Evolutionary conservation across 345 rosid genomes (phyloP).

Genomic region (Chamaenerion angustifolium): DNA sequence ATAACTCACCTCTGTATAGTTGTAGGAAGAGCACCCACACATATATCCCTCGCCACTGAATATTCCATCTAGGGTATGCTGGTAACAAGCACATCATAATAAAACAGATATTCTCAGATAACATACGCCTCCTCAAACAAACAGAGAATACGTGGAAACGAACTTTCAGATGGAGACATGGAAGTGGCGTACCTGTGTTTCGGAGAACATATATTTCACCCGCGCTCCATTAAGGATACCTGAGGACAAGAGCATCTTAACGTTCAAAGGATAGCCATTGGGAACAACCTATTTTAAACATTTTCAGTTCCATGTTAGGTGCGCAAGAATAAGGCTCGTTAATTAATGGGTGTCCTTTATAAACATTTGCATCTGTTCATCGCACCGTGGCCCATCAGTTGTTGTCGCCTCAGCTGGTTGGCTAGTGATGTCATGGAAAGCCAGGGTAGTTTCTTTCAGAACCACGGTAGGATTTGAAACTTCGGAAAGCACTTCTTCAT

Average conservation of each 20-base stretch:
- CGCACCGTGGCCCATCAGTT: slow-evolving; percentile 17
- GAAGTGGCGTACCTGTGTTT: slow-evolving; percentile 30
- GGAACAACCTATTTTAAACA: slow-evolving; percentile 74
- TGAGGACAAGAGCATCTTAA: slow-evolving; percentile 61
- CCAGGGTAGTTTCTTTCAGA: slow-evolving; percentile 34
- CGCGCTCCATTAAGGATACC: slow-evolving; percentile 79
- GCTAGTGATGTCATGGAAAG: slow-evolving; percentile 41
- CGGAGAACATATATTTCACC: slow-evolving; percentile 54
- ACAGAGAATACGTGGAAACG: neutral
- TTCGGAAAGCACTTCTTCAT: slow-evolving; percentile 69
- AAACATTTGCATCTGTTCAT: slow-evolving; percentile 12
- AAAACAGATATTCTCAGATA: neutral
- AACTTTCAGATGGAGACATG: neutral
- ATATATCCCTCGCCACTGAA: slow-evolving; percentile 70
- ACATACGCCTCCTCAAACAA: neutral
- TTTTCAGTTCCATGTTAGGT: slow-evolving; percentile 47
- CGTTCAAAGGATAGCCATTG: slow-evolving; percentile 48
- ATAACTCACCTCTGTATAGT: slow-evolving; percentile 54
- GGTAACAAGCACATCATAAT: slow-evolving; percentile 1
- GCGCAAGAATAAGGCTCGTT: slow-evolving; percentile 16
- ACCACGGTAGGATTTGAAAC: slow-evolving; percentile 64
- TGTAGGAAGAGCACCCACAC: slow-evolving; percentile 73
- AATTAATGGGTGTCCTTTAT: slow-evolving; percentile 13
- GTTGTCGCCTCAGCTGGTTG: slow-evolving; percentile 21
- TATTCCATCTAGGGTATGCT: slow-evolving; percentile 55